A percentile compares a stretch with the other conserved stretches of the same genome.
These are phyloP conservation scores for Nyssa sinensis DNA, from an alignment of 148 eudicot genomes.

Conservation along the genomic window DNA sequence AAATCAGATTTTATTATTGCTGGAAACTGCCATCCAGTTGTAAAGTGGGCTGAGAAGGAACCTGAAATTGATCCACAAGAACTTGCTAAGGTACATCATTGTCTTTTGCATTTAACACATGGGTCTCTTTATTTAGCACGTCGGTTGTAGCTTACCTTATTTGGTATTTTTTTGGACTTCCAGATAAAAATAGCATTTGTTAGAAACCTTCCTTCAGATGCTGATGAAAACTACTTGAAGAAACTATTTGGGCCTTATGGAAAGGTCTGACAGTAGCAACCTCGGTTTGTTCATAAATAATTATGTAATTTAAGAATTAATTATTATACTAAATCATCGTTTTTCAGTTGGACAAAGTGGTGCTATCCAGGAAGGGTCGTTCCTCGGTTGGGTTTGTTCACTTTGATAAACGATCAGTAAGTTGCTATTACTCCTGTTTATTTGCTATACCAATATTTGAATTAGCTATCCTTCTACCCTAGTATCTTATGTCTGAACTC, in stretches of 20 bases:
- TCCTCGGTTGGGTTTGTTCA: slow-evolving; percentile 65
- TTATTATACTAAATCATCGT: slow-evolving; percentile 1
- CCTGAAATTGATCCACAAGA: slow-evolving; percentile 55
- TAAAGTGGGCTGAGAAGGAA: slow-evolving; percentile 73
- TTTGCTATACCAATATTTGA: slow-evolving; percentile 7
- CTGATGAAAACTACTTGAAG: slow-evolving; percentile 54
- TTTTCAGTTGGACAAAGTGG: slow-evolving; percentile 74
- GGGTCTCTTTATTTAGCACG: background rate
- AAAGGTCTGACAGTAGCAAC: slow-evolving; percentile 34
- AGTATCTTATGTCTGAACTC: background rate
- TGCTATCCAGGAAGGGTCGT: slow-evolving; percentile 50
- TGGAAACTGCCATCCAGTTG: slow-evolving; percentile 58
- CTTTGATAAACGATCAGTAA: slow-evolving; percentile 53
- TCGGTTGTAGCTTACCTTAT: slow-evolving; percentile 13
- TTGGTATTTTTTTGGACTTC: slow-evolving; percentile 16
- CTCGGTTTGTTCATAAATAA: background rate
- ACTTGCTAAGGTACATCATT: slow-evolving; percentile 54
- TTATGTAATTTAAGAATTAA: slow-evolving; percentile 2
- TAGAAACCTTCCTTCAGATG: slow-evolving; percentile 56
- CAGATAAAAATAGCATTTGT: slow-evolving; percentile 68
- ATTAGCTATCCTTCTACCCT: no score
- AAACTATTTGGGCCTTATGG: slow-evolving; percentile 59
- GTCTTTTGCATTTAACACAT: background rate
- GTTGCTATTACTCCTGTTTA: slow-evolving; percentile 8
- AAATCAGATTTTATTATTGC: slow-evolving; percentile 56